Conservation (phyloP, 78 protist species). For the Mastigamoeba balamuthi region DNA sequence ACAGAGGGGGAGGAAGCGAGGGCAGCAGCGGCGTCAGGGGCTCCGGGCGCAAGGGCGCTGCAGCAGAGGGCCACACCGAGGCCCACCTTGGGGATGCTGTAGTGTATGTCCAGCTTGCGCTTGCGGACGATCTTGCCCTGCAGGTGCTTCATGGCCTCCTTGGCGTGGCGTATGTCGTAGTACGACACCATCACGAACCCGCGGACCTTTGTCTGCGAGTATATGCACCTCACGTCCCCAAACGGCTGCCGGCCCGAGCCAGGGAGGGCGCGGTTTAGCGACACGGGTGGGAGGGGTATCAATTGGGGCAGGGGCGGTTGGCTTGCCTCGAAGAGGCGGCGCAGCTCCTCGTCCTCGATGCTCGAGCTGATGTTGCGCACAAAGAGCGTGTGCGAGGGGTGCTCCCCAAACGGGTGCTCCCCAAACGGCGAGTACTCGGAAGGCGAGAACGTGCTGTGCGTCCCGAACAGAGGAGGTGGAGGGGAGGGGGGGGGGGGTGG, state of each 20-base stretch:
- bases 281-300: neutral
- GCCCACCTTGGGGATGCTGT: constrained; percentile 13
- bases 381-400: constrained; percentile 37
- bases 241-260: too few relatives aligned
- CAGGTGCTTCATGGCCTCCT: constrained; percentile 27
- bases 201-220: constrained; percentile 15
- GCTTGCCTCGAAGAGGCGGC: neutral
- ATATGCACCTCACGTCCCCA: constrained; percentile 21
- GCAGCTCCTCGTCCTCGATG: constrained; percentile 9
- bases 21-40: too few relatives aligned
- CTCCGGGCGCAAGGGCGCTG: too few relatives aligned
- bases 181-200: constrained; percentile 56
- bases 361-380: constrained; percentile 20
- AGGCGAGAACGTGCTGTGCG: too few relatives aligned
- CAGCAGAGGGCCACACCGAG: too few relatives aligned
- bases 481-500: too few relatives aligned
- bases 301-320: neutral
- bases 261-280: too few relatives aligned
- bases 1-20: neutral
- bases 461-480: too few relatives aligned
- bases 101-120: constrained; percentile 22
- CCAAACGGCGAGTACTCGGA: neutral
- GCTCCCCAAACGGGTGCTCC: constrained; percentile 22
- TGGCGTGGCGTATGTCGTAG: constrained; percentile 59
- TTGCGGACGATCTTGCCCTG: neutral